Conservation (phyloP, 1,284 basidiomycete genomes). For the Paramarasmius palmivorus region DNA sequence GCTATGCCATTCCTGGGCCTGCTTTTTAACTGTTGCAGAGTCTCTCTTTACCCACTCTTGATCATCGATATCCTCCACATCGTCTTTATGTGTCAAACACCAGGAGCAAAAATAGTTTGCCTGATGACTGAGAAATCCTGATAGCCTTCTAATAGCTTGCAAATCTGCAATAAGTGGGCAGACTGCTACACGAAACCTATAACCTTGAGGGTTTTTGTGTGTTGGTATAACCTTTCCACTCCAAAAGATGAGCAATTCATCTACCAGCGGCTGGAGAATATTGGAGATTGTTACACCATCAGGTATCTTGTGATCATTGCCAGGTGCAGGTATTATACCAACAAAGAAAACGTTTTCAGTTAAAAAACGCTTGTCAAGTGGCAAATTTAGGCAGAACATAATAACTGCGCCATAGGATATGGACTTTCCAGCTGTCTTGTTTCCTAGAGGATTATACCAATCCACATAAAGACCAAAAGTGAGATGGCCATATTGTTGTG, state of each 20-base stretch:
- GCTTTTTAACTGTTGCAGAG: background rate
- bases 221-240: background rate
- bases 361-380: too few relatives aligned
- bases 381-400: slow-evolving; percentile 5
- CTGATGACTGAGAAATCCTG: slow-evolving; percentile 11
- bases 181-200: slow-evolving; percentile 4
- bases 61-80: slow-evolving; percentile 12
- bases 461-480: slow-evolving; percentile 36
- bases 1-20: background rate
- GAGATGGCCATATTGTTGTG: slow-evolving; percentile 15
- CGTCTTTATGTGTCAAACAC: slow-evolving; percentile 8
- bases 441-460: slow-evolving; percentile 34
- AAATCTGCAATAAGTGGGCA: slow-evolving; percentile 19
- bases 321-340: slow-evolving; percentile 18
- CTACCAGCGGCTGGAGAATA: slow-evolving; percentile 13
- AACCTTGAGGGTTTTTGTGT: slow-evolving; percentile 2
- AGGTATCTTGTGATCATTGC: too few relatives aligned
- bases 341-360: slow-evolving; percentile 19
- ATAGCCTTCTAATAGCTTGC: slow-evolving; percentile 14
- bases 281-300: slow-evolving; percentile 12
- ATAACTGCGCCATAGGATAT: slow-evolving; percentile 20
- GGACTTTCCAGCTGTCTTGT: slow-evolving; percentile 24
- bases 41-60: background rate
- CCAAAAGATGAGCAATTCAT: slow-evolving; percentile 2
- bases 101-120: slow-evolving; percentile 17